phyloP scores from a whole-genome alignment of 2,329 filamentous ascomycete species.

The Ustilaginoidea virens region DNA sequence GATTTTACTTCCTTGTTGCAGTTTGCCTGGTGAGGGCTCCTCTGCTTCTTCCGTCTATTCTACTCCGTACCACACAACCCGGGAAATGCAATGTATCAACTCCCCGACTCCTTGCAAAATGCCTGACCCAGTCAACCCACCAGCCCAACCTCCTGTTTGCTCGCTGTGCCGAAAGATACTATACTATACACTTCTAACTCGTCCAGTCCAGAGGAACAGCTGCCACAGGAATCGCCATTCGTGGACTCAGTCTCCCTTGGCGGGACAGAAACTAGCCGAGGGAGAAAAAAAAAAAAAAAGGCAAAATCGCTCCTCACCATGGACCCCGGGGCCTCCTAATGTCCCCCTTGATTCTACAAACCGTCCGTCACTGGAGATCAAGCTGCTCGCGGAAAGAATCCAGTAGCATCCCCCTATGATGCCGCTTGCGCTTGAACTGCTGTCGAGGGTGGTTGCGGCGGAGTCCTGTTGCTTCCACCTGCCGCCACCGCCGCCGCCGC shows the following conservation, averaged over 20 bases:
- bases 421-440: constrained; percentile 11
- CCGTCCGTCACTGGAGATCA: constrained; percentile 2
- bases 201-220: constrained; percentile 1
- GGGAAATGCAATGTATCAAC: constrained; percentile 7
- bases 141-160: constrained; percentile 1
- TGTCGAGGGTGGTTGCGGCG: constrained; percentile 8
- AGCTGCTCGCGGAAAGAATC: not conserved
- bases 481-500: constrained; percentile 5
- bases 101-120: constrained; percentile 24
- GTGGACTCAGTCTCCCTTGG: too few relatives aligned
- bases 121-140: constrained; percentile 8
- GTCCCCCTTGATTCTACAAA: constrained; percentile 9
- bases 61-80: constrained; percentile 9
- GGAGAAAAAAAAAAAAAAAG: constrained; percentile 1
- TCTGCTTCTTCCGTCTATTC: constrained; percentile 5
- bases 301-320: constrained; percentile 3
- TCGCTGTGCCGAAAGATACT: constrained; percentile 1
- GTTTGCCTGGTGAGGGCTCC: constrained; percentile 8
- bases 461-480: constrained; percentile 1
- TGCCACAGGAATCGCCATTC: too few relatives aligned
- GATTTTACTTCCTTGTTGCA: constrained; percentile 5
- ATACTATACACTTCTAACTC: constrained; percentile 6
- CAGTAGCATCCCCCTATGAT: constrained; percentile 7
- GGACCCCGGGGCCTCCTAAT: constrained; percentile 4
- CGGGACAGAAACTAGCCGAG: too few relatives aligned